Evolutionary conservation across 2,329 filamentous ascomycete genomes (phyloP).

Genomic region (Elsinoe necatrix): DNA sequence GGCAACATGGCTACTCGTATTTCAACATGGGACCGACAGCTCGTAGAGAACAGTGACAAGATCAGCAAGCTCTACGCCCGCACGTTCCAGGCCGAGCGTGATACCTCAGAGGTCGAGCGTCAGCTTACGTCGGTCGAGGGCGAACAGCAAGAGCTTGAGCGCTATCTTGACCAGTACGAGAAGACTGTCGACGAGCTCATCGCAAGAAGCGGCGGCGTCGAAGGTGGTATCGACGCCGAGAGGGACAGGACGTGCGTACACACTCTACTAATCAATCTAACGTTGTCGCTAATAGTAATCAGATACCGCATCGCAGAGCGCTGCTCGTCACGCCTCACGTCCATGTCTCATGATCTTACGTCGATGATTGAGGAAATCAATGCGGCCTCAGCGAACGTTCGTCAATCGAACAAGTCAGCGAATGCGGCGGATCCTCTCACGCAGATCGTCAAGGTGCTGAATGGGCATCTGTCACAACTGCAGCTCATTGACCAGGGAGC

Average conservation of each 20-base stretch:
- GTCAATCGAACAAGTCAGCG: slow-evolving; percentile 67
- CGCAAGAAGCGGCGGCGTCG: slow-evolving; percentile 51
- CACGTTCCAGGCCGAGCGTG: slow-evolving; percentile 87
- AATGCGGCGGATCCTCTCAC: slow-evolving; percentile 54
- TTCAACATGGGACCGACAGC: slow-evolving; percentile 79
- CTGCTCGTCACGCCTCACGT: slow-evolving; percentile 78
- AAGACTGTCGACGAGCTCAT: slow-evolving; percentile 85
- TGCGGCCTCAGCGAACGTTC: slow-evolving; percentile 76
- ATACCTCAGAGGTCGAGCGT: slow-evolving; percentile 86
- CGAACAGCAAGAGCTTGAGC: slow-evolving; percentile 82
- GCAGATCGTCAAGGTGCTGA: slow-evolving; percentile 91
- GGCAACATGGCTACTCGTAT: slow-evolving; percentile 82
- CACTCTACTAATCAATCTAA: background rate
- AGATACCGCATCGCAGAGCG: slow-evolving; percentile 88
- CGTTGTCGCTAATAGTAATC: slow-evolving; percentile 23
- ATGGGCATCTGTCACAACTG: slow-evolving; percentile 81
- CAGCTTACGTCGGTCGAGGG: slow-evolving; percentile 83
- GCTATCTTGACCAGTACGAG: slow-evolving; percentile 86
- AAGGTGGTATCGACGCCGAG: slow-evolving; percentile 85
- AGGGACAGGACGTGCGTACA: slow-evolving; percentile 73
- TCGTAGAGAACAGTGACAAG: slow-evolving; percentile 91
- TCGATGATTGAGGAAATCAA: slow-evolving; percentile 99
- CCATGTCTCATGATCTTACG: slow-evolving; percentile 83
- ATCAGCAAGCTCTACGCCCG: slow-evolving; percentile 87
- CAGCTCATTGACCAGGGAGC: slow-evolving; percentile 90